Conservation (phyloP, 768 basidiomycete species). For the Neoboletus magnificus region DNA sequence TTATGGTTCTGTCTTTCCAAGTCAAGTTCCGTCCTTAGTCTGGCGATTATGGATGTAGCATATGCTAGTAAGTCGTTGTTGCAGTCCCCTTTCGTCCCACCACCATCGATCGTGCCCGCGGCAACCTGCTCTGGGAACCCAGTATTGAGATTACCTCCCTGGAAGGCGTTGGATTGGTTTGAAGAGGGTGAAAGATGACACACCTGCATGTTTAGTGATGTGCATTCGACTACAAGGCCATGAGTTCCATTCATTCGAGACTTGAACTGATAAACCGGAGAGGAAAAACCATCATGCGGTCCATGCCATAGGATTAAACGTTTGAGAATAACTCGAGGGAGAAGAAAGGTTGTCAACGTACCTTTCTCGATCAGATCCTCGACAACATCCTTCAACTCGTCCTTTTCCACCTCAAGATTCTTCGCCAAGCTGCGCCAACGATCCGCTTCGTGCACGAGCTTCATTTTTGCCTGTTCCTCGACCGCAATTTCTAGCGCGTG, state of each 20-base stretch:
- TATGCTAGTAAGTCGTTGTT: slow-evolving; percentile 37
- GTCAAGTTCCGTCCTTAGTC: slow-evolving; percentile 42
- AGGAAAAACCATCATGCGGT: neutral
- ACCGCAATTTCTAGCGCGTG: slow-evolving; percentile 41
- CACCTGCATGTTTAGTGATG: slow-evolving; percentile 43
- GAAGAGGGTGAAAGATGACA: slow-evolving; percentile 18
- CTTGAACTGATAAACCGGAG: slow-evolving; percentile 37
- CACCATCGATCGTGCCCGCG: neutral
- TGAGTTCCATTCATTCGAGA: slow-evolving; percentile 40
- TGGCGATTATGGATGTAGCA: slow-evolving; percentile 42
- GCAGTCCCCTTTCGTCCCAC: neutral
- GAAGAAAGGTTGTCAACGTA: slow-evolving; percentile 27
- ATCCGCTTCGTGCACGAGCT: slow-evolving; percentile 38
- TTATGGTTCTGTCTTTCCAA: slow-evolving; percentile 43
- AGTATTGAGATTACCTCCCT: slow-evolving; percentile 21
- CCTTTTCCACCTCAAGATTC: slow-evolving; percentile 43
- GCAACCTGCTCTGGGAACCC: slow-evolving; percentile 19
- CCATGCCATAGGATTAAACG: slow-evolving; percentile 3
- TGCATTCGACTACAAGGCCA: slow-evolving; percentile 47
- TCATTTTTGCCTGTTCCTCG: slow-evolving; percentile 32
- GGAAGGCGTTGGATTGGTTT: slow-evolving; percentile 13
- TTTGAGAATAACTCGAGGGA: neutral
- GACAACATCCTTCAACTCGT: slow-evolving; percentile 55
- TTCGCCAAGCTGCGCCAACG: slow-evolving; percentile 33
- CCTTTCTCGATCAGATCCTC: slow-evolving; percentile 57